Base-by-base conservation (phyloP, 305 asterid genomes). In the Solanum hybrid region DNA sequence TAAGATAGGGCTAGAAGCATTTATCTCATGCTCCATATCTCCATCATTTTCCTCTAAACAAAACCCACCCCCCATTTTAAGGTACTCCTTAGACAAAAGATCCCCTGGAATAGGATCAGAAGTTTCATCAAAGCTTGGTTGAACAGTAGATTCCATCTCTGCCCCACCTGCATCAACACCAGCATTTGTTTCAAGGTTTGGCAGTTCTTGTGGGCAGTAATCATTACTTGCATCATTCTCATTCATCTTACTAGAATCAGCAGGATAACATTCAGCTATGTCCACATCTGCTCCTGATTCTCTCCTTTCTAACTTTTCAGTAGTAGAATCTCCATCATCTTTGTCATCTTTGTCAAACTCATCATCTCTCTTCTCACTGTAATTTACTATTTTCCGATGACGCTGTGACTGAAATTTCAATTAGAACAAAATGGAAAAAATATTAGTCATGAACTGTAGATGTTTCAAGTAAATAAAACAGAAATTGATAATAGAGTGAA, bases 21-120 rank as follows among this genome's bases (percentile, higher is more conserved):
- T 86, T 87, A 24, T 90, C 17, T 90, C 91, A 8, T 75, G 24
- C 69, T 91, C 92, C 77, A 14, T 32, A 38, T 75, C 93, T 69
- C 90, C 82, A 29, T 90, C 91, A 19, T 94, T 98, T 73, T 93
- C 95, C 5, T 94, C 96, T 85, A 90, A 40, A 90, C 98, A 95
- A 91, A 97, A 96, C 40, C 99, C 99, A 89, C 99, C 99, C 14
- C 99, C 99, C 35, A 90, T 90, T 85, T 93, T 92, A 87, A 94
- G 95, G 95, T 93, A 94, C n/a, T 93, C 98, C 69, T 92, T 88
- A 7, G 93, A 80, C 71, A 78, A 89, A 87, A 86, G 89, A 80
- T 86, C 90, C 90, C 92, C 91, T 34, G 90, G 35, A 7, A 81
- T 71, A 90, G 89, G 89, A 86, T 82, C 93, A 69, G 85, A 89